These are phyloP conservation scores for Cercophora newfieldiana DNA, from an alignment of 495 filamentous ascomycete species.

Conservation along the genomic window DNA sequence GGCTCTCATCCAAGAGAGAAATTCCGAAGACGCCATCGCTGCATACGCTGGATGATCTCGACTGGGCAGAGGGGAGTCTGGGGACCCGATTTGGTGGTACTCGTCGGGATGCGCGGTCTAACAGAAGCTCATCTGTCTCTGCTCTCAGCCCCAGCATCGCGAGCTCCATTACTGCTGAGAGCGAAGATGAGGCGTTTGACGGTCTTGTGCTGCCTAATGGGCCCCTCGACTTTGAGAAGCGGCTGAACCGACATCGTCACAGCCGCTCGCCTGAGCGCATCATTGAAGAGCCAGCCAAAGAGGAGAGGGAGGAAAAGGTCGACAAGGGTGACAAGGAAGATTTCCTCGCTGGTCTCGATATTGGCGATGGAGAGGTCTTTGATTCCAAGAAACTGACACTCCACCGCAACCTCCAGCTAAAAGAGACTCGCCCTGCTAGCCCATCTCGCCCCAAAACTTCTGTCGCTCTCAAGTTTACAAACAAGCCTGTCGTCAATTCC, in stretches of 20 bases:
- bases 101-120: slow-evolving; percentile 69
- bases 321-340: slow-evolving; percentile 70
- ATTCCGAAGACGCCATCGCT: slow-evolving; percentile 56
- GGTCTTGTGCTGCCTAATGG: slow-evolving; percentile 82
- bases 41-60: slow-evolving; percentile 71
- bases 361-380: slow-evolving; percentile 80
- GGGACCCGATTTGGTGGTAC: slow-evolving; percentile 88
- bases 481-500: slow-evolving; percentile 54
- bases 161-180: slow-evolving; percentile 88
- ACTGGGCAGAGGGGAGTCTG: slow-evolving; percentile 91
- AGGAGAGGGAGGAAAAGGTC: slow-evolving; percentile 31
- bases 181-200: slow-evolving; percentile 87
- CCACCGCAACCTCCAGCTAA: slow-evolving; percentile 93
- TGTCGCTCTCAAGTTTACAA: slow-evolving; percentile 87
- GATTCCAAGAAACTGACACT: slow-evolving; percentile 74
- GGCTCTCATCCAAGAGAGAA: slow-evolving; percentile 60
- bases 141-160: slow-evolving; percentile 87
- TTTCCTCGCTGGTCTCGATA: slow-evolving; percentile 83
- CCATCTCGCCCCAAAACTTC: slow-evolving; percentile 68
- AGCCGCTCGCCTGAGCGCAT: slow-evolving; percentile 47
- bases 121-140: slow-evolving; percentile 81
- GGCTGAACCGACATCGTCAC: slow-evolving; percentile 68
- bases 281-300: slow-evolving; percentile 33
- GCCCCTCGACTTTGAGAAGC: slow-evolving; percentile 75
- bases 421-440: slow-evolving; percentile 63